phyloP scores from a whole-genome alignment of 2,329 filamentous ascomycete species.

The Tolypocladium sp. region DNA sequence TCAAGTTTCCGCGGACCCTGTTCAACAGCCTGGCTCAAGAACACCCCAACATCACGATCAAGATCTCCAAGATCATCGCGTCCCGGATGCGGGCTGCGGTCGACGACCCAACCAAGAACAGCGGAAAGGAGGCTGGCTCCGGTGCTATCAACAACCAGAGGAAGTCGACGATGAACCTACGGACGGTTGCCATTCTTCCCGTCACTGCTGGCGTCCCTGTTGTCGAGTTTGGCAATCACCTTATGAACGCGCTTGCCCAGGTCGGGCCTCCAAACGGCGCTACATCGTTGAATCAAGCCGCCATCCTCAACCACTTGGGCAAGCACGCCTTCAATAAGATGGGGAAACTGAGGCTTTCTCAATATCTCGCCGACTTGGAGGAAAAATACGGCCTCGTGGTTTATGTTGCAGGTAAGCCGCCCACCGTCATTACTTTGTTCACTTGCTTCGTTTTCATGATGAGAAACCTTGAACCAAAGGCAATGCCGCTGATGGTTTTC shows the following conservation, averaged over 20 bases:
- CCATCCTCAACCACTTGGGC: conserved; percentile 88
- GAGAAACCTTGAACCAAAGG: conserved; percentile 42
- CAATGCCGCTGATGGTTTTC: conserved; percentile 44
- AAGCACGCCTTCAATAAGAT: conserved; percentile 95
- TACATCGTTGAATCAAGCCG: conserved; percentile 84
- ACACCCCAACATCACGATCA: conserved; percentile 96
- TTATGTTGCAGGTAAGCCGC: conserved; percentile 68
- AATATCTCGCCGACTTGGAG: conserved; percentile 92
- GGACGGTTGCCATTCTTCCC: conserved; percentile 86
- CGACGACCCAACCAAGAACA: conserved; percentile 65
- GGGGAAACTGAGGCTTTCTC: conserved; percentile 90
- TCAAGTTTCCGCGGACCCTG: conserved; percentile 88
- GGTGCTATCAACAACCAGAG: conserved; percentile 45
- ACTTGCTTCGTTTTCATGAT: conserved; percentile 30
- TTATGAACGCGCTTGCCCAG: conserved; percentile 81
- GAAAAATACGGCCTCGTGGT: conserved; percentile 94
- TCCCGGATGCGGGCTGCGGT: conserved; percentile 85
- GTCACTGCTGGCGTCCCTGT: conserved; percentile 89
- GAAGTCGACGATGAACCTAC: conserved; percentile 82
- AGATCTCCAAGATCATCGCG: conserved; percentile 97
- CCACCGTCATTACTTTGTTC: neutral
- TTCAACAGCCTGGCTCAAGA: conserved; percentile 98
- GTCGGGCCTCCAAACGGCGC: conserved; percentile 85
- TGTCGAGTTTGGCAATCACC: conserved; percentile 82
- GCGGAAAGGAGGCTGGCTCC: conserved; percentile 54